Base-by-base conservation (phyloP, 768 basidiomycete genomes). In the Pisolithus tinctorius region DNA sequence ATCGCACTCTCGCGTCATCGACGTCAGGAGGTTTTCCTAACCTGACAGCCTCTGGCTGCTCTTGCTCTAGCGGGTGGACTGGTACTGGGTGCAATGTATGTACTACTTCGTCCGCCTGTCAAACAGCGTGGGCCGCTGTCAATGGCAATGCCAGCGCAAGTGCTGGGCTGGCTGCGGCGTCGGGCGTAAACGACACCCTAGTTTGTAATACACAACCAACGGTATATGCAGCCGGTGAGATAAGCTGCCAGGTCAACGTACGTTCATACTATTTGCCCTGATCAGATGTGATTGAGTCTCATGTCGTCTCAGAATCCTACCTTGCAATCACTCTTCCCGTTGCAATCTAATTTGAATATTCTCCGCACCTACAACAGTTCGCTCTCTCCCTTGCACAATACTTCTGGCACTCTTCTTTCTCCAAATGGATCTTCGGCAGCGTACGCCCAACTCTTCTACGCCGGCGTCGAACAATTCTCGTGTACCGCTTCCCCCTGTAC, bases 391-490 rank as follows among this genome's bases (percentile, higher is more conserved):
- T 60, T 84, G 47, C 47, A 60, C 5, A 68, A 68, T 17, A 55
- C 55, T 27, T 68, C 64, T 20, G 66, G 59, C 26, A 61, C 48
- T 1, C 20, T 54, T 27, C 49, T 66, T 1, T 64, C 65, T 3
- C 80, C 83, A 5, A 78, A 84, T 51, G 62, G 73, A 4, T 82
- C 83, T 5, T 75, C 79, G 10, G 72, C 77, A 7, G 65, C 77
- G n/a, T 83, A 76, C 53, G 83, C 83, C 0, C 86, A 90, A 56
- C 70, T 92, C 5, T 83, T 85, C 65, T 92, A 90, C 64, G 74
- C 74, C n/a, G 84, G 87, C 9, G 80, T 84, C 30, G 89, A 93
- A 62, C 92, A 96, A 61, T 97, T 97, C 70, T 88, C 79, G 65
- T 97, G 94, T 64, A 54, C 69, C 9, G 90, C 91, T 0, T 72